Evolutionary conservation across 139 green algal species (phyloP), one percentile per base, ranked within the genome.

Genomic region (Pedinophyceae sp.): DNA sequence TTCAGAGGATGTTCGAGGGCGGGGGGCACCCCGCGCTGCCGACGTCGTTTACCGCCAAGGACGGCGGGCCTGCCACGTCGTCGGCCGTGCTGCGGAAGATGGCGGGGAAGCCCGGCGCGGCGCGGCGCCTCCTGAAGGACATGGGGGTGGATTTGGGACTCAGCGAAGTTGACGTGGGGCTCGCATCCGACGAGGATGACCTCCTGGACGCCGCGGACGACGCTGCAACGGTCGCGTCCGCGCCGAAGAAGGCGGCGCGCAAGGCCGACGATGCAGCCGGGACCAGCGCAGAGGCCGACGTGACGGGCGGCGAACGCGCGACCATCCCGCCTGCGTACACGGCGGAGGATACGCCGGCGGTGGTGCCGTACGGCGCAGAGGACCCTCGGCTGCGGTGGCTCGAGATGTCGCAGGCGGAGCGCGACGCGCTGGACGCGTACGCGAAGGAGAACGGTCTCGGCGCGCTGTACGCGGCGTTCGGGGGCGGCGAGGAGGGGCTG

Each of bases 21-120:
- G n/a, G n/a, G n/a, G n/a, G n/a, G n/a, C n/a, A n/a, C n/a, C n/a
- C n/a, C n/a, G n/a, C n/a, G n/a, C 46, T 22, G 46, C 46, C 27
- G 46, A 20, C 46, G n/a, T n/a, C 46, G 46, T 52, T 20, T 20
- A 52, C n/a, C 39, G 48, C 28, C 3, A 52, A 66, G 41, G 38
- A 13, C 15, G 71, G 73, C 15, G 54, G 48, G 46, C 70, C 78
- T 2, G 78, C 72, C 20, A 71, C 72, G n/a, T 62, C 38, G 47
- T 74, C 61, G 20, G 56, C 69, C 3, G 80, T 85, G 15, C 61
- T 91, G 52, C 67, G 78, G 22, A 38, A 24, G 10, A 61, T 95
- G 30, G 81, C 79, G 1, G 87, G 87, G 28, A 92, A 89, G 61
- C 66, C 81, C 2, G 86, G 78, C 7, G 71, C 71, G 10, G 87